phyloP scores from a whole-genome alignment of 441 rosid species.

The Omphalea diandra region DNA sequence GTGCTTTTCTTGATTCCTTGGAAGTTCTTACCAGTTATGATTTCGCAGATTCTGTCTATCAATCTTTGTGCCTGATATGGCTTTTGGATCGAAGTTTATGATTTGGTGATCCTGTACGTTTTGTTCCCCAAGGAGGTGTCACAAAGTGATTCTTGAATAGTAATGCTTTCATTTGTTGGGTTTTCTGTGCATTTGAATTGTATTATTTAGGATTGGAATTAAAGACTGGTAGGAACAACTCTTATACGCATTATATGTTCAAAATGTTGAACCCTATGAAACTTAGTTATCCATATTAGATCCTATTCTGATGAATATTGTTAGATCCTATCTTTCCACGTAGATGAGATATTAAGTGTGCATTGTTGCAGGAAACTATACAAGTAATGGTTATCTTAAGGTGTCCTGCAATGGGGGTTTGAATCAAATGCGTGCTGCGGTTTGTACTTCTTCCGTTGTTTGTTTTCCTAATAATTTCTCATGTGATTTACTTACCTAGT shows the following conservation, averaged over 20 bases:
- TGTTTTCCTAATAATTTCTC: slow-evolving; percentile 10
- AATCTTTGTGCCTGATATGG: slow-evolving; percentile 4
- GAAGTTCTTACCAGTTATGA: not conserved
- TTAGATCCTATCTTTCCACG: not conserved
- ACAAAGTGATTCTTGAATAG: not conserved
- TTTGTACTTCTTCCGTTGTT: slow-evolving; percentile 40
- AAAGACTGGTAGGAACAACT: not conserved
- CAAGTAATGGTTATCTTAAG: slow-evolving; percentile 74
- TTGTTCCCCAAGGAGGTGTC: not conserved
- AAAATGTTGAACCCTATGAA: not conserved
- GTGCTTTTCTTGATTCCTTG: not conserved
- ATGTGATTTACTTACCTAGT: slow-evolving; percentile 21
- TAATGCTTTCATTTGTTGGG: not conserved
- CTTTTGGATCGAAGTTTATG: slow-evolving; percentile 7
- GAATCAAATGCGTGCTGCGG: slow-evolving; percentile 99
- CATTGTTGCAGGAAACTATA: slow-evolving; percentile 69
- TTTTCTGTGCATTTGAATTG: not conserved
- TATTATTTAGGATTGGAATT: not conserved
- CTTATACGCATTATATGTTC: not conserved
- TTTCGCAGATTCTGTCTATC: not conserved
- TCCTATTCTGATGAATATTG: not conserved
- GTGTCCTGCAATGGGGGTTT: slow-evolving; percentile 98
- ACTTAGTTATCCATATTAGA: not conserved
- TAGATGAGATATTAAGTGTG: slow-evolving; percentile 19
- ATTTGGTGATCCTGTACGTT: slow-evolving; percentile 1